Evolutionary conservation across 2,329 filamentous ascomycete species (phyloP), one percentile per base, ranked within the genome.

Genomic region (Thielaviopsis euricoi): DNA sequence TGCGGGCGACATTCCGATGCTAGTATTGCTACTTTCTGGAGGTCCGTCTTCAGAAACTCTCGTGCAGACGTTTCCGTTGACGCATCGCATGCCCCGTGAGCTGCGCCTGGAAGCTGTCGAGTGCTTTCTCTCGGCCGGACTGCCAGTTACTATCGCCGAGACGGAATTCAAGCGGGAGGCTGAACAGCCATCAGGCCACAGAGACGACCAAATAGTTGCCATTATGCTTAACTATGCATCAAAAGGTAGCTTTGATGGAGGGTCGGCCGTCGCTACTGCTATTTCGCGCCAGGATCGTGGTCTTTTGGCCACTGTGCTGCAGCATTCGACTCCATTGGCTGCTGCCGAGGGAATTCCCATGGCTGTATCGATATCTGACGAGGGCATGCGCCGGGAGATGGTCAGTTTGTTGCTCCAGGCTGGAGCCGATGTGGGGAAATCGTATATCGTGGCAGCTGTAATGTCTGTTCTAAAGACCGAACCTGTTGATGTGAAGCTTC

Each of bases 221-320:
- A 69, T 82, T 4, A 67, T 82, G 3, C 67, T 82, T 5, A 69
- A 71, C 1, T 69, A 78, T 60, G 73, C 76, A 15, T 76, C 76
- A 3, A 77, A 81, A 53, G 71, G 79, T 43, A 80, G 79, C 61
- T 77, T 75, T 57, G 75, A 76, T 49, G 72, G 75, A 25, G 76
- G 77, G 0, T 68, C 72, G n/a, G 73, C 71, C 2, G 68, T 82
- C 15, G 66, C 72, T 0, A 69, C 73, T 0, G 73, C 78, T 0
- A 74, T 82, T 19, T 61, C 66, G 1, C 74, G 76, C 57, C 72
- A 70, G 29, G 77, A 82, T 53, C 57, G 75, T 1, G 65, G 65
- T 0, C 66, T 81, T 0, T 64, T 81, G 1, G 67, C 71, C 17
- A 69, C 67, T 0, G 63, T 82, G 6, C 66, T 80, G 2, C 68